Evolutionary conservation across 2,329 filamentous ascomycete genomes (phyloP).

Genomic region (Aureobasidium uvarum): DNA sequence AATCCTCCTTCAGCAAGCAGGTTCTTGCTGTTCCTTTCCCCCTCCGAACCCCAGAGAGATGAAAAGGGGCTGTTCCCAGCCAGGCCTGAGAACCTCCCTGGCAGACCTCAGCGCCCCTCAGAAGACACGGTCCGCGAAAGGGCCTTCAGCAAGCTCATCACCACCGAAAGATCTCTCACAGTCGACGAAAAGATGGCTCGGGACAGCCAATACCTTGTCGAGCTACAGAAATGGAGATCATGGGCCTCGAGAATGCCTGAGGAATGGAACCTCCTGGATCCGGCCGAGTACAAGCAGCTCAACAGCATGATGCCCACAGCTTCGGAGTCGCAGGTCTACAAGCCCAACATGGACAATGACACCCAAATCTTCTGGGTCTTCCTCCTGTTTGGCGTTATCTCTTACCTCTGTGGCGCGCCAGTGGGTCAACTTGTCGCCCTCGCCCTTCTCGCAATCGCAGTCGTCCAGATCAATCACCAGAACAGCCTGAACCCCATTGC

Average conservation of each 20-base stretch:
- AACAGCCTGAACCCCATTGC: background rate
- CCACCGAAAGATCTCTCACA: background rate
- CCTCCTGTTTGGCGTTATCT: background rate
- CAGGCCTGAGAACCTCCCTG: background rate
- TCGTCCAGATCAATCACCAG: background rate
- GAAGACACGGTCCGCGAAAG: background rate
- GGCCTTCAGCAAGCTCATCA: background rate
- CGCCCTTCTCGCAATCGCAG: background rate
- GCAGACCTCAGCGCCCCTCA: background rate
- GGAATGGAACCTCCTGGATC: background rate
- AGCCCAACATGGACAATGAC: background rate
- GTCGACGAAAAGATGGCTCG: background rate
- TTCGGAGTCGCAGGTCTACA: background rate
- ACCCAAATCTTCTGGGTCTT: background rate
- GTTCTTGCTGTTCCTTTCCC: slow-evolving; percentile 1
- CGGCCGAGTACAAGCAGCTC: background rate
- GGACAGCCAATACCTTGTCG: background rate
- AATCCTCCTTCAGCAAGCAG: background rate
- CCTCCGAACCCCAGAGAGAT: background rate
- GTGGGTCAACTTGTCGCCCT: background rate
- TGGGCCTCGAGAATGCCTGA: slow-evolving; percentile 8
- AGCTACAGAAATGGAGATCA: background rate
- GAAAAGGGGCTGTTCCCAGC: background rate
- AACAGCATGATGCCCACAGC: slow-evolving; percentile 8
- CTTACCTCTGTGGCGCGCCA: background rate